Evolutionary conservation across 257 asterid species (phyloP).

Genomic region (Solanum habrochaites): DNA sequence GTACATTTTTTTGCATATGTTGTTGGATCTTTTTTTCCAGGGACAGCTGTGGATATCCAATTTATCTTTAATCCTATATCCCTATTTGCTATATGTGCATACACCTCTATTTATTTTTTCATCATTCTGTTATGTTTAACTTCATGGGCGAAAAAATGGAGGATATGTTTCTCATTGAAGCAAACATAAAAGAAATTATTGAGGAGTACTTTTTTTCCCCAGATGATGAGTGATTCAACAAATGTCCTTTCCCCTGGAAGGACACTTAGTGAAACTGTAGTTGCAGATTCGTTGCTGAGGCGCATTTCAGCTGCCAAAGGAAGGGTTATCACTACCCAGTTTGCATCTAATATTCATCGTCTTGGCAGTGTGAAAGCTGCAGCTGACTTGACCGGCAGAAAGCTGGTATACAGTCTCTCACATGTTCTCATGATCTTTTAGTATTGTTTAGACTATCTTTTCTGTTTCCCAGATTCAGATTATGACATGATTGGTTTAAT

Average conservation of each 20-base stretch:
- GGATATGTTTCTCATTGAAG: background rate
- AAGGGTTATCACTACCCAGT: constrained; percentile 90
- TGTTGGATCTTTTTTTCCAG: background rate
- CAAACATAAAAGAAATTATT: background rate
- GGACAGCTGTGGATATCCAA: background rate
- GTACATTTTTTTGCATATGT: background rate
- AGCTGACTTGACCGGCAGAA: constrained; percentile 95
- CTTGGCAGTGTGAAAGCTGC: constrained; percentile 99
- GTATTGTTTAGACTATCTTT: background rate
- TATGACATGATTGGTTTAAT: constrained; percentile 1
- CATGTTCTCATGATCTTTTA: background rate
- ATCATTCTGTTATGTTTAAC: background rate
- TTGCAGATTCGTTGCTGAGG: constrained; percentile 82
- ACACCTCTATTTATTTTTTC: background rate
- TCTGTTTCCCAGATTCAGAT: background rate
- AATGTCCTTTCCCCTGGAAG: constrained; percentile 97
- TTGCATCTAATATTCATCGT: constrained; percentile 97
- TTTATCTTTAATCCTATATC: background rate
- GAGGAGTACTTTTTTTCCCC: constrained; percentile 9
- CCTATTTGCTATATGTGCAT: background rate
- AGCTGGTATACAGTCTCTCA: constrained; percentile 52
- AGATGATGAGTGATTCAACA: constrained; percentile 99
- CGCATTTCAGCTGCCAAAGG: constrained; percentile 78
- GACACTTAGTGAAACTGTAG: constrained; percentile 86
- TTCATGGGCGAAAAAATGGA: background rate